A percentile compares a stretch with the other conserved stretches of the same genome.
Evolutionary conservation across 1,139 yeast species (phyloP).

Genomic region (Debaryomyces psychrophilus): DNA sequence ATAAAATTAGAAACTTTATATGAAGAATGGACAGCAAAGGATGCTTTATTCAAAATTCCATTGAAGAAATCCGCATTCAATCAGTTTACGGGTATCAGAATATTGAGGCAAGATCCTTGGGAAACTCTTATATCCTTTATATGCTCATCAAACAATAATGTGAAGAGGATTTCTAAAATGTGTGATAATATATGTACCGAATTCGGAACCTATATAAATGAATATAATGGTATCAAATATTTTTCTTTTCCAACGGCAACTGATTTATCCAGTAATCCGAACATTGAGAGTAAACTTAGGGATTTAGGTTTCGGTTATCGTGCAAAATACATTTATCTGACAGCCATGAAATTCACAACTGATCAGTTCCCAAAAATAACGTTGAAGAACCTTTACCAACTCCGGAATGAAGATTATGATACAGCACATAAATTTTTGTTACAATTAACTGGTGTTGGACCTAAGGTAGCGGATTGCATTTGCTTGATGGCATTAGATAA

Average conservation of each 20-base stretch:
- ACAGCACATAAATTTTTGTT: slow-evolving; percentile 67
- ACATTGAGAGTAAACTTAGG: slow-evolving; percentile 50
- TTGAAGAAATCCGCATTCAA: slow-evolving; percentile 38
- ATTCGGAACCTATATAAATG: slow-evolving; percentile 67
- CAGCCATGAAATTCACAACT: slow-evolving; percentile 56
- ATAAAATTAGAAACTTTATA: slow-evolving; percentile 58
- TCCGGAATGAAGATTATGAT: slow-evolving; percentile 52
- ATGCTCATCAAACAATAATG: slow-evolving; percentile 95
- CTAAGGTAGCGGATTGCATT: slow-evolving; percentile 93
- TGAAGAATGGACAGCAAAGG: slow-evolving; percentile 61
- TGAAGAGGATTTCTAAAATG: slow-evolving; percentile 91
- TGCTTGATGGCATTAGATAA: slow-evolving; percentile 90
- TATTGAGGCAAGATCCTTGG: slow-evolving; percentile 95
- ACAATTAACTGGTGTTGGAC: slow-evolving; percentile 87
- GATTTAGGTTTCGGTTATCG: slow-evolving; percentile 86
- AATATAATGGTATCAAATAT: slow-evolving; percentile 58
- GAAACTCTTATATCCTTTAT: slow-evolving; percentile 88
- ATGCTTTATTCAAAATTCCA: slow-evolving; percentile 44
- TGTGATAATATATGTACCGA: slow-evolving; percentile 76
- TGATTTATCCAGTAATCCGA: slow-evolving; percentile 37
- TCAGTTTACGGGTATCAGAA: slow-evolving; percentile 71
- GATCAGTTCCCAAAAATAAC: slow-evolving; percentile 42
- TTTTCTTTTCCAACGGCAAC: slow-evolving; percentile 77
- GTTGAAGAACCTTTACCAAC: slow-evolving; percentile 31
- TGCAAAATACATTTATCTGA: slow-evolving; percentile 81